phyloP scores from a whole-genome alignment of 805 yeast species.

The Wickerhamomyces chambardii region DNA sequence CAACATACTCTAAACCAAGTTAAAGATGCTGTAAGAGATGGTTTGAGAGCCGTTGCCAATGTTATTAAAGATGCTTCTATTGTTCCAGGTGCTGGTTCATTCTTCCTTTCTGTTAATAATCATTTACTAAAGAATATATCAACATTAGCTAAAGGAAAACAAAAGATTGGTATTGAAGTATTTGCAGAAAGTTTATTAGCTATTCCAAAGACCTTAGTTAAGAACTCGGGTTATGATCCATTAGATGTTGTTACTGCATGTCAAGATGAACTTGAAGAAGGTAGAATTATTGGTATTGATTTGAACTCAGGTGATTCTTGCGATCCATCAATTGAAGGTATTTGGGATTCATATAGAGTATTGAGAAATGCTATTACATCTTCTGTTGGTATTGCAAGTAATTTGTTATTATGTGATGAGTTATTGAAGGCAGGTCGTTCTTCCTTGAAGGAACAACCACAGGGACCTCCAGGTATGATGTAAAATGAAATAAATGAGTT shows the following conservation, averaged over 20 bases:
- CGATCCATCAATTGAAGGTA: conserved; percentile 90
- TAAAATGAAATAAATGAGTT: too few relatives aligned
- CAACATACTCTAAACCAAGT: conserved; percentile 84
- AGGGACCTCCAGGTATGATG: conserved; percentile 6
- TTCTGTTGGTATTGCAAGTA: conserved; percentile 92
- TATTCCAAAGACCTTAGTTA: conserved; percentile 86
- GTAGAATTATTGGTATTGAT: conserved; percentile 84
- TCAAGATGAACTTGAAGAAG: conserved; percentile 81
- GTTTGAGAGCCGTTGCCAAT: conserved; percentile 89
- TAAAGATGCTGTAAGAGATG: conserved; percentile 96
- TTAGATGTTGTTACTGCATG: conserved; percentile 83
- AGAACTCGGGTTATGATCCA: conserved; percentile 91
- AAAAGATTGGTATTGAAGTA: conserved; percentile 85
- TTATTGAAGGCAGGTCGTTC: conserved; percentile 94
- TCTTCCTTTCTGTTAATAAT: conserved; percentile 74
- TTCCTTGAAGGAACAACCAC: conserved; percentile 53
- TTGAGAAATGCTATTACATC: conserved; percentile 86
- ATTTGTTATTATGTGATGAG: conserved; percentile 90
- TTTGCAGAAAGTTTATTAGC: conserved; percentile 88
- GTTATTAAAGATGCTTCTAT: conserved; percentile 78
- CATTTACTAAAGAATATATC: conserved; percentile 46
- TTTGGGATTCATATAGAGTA: conserved; percentile 95
- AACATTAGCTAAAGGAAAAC: conserved; percentile 68
- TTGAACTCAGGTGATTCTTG: conserved; percentile 88
- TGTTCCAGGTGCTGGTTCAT: conserved; percentile 97